phyloP scores from a whole-genome alignment of 192 early-diverging fungal species.

The Helicostylum pulchrum region DNA sequence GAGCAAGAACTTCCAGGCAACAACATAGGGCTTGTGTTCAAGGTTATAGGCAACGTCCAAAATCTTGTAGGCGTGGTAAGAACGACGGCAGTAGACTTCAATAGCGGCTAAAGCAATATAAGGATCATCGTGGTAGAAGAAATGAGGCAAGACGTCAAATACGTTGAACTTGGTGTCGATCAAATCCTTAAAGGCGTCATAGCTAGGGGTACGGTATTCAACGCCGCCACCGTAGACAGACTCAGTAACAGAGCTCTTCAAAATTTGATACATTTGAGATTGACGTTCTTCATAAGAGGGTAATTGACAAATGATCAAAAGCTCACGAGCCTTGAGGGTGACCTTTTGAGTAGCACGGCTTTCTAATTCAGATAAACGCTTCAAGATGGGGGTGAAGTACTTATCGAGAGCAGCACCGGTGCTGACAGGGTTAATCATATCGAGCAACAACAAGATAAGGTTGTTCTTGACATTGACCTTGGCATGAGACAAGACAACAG shows the following conservation, averaged over 20 bases:
- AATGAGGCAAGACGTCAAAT: slow-evolving; percentile 88
- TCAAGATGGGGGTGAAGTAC: slow-evolving; percentile 74
- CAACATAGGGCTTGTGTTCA: slow-evolving; percentile 60
- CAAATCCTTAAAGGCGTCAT: slow-evolving; percentile 76
- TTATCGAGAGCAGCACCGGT: slow-evolving; percentile 64
- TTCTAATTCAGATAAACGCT: slow-evolving; percentile 73
- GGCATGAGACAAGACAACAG: slow-evolving; percentile 76
- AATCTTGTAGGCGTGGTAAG: slow-evolving; percentile 96
- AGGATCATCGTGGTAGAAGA: slow-evolving; percentile 86
- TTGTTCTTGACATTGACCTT: slow-evolving; percentile 79
- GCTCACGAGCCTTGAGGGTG: slow-evolving; percentile 90
- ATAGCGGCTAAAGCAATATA: slow-evolving; percentile 82
- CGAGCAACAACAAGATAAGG: slow-evolving; percentile 74
- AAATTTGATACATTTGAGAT: slow-evolving; percentile 79
- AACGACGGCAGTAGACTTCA: slow-evolving; percentile 95
- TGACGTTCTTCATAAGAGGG: slow-evolving; percentile 89
- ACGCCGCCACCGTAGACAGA: slow-evolving; percentile 73
- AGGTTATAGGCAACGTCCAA: slow-evolving; percentile 76
- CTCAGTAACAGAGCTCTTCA: slow-evolving; percentile 71
- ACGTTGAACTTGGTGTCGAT: slow-evolving; percentile 94
- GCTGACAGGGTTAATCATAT: slow-evolving; percentile 68
- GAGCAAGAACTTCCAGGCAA: slow-evolving; percentile 78
- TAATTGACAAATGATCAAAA: slow-evolving; percentile 89
- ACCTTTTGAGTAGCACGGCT: slow-evolving; percentile 81
- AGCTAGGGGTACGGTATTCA: slow-evolving; percentile 69